Conservation (phyloP, 306 rosid species). For the Oemleria cerasiformis region DNA sequence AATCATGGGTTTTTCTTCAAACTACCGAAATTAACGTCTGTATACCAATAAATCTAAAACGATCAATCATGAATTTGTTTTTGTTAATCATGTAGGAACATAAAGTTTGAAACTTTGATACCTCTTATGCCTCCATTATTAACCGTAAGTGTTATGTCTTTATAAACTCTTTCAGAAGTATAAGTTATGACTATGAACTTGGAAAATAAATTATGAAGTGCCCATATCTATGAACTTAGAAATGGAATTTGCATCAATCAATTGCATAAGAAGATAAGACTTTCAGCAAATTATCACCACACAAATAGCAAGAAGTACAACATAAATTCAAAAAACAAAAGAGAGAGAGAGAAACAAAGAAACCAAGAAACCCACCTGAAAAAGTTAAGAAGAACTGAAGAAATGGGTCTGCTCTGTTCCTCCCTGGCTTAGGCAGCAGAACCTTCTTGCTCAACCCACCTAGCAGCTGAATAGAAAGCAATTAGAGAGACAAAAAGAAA, state of each 20-base stretch:
- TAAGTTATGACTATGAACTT: too few species aligned
- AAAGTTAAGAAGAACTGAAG: background rate
- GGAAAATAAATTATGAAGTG: background rate
- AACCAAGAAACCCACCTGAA: slow-evolving; percentile 22
- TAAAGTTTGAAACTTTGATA: too few species aligned
- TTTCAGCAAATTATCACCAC: background rate
- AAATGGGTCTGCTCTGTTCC: background rate
- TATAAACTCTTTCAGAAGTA: too few species aligned
- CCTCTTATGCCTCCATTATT: too few species aligned
- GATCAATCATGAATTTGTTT: background rate
- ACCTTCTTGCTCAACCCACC: slow-evolving; percentile 4
- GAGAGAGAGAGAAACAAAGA: background rate
- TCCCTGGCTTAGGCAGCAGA: background rate
- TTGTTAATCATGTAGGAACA: too few species aligned
- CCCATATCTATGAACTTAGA: background rate
- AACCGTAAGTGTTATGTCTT: too few species aligned
- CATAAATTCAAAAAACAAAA: background rate
- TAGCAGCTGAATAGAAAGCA: background rate
- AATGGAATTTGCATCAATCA: slow-evolving; percentile 8
- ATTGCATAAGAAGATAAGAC: background rate
- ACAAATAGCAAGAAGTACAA: background rate
- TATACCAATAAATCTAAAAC: background rate
- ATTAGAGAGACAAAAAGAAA: background rate
- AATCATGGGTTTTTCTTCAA: background rate
- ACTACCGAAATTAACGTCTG: background rate